Conservation (phyloP, 495 filamentous ascomycete genomes). For the Penicillium coffeae region DNA sequence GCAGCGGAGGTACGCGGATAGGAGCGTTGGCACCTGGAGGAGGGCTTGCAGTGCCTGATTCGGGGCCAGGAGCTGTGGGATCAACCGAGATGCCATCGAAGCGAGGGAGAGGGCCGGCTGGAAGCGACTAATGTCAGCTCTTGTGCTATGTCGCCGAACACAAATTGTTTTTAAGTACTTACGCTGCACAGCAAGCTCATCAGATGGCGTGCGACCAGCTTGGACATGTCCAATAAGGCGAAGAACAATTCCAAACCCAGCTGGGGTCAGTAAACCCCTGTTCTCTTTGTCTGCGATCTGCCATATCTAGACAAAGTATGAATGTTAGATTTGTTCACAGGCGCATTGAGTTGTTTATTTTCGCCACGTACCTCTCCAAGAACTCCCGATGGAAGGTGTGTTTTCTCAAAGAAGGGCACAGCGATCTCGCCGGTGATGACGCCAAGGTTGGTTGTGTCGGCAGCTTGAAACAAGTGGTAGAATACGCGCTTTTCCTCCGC, state of each 20-base stretch:
- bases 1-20: slow-evolving; percentile 86
- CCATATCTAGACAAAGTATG: slow-evolving; percentile 70
- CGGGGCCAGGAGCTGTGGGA: slow-evolving; percentile 36
- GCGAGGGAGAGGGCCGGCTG: slow-evolving; percentile 82
- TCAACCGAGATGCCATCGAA: slow-evolving; percentile 70
- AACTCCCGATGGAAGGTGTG: slow-evolving; percentile 73
- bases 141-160: background rate
- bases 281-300: slow-evolving; percentile 97
- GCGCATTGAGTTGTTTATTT: slow-evolving; percentile 26
- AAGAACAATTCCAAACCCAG: slow-evolving; percentile 87
- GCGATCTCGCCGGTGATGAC: slow-evolving; percentile 94
- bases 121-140: slow-evolving; percentile 15
- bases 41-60: slow-evolving; percentile 46
- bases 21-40: slow-evolving; percentile 66
- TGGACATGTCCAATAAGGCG: slow-evolving; percentile 95
- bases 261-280: slow-evolving; percentile 82
- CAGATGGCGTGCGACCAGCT: slow-evolving; percentile 70
- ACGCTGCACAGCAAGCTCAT: slow-evolving; percentile 71
- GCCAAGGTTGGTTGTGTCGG: slow-evolving; percentile 84
- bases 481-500: slow-evolving; percentile 91
- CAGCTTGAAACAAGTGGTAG: slow-evolving; percentile 82
- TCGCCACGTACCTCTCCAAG: slow-evolving; percentile 73
- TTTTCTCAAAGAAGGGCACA: slow-evolving; percentile 98
- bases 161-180: slow-evolving; percentile 20
- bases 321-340: slow-evolving; percentile 17